Evolutionary conservation across 2,329 filamentous ascomycete species (phyloP).

Genomic region (Hypoxylon sp.): DNA sequence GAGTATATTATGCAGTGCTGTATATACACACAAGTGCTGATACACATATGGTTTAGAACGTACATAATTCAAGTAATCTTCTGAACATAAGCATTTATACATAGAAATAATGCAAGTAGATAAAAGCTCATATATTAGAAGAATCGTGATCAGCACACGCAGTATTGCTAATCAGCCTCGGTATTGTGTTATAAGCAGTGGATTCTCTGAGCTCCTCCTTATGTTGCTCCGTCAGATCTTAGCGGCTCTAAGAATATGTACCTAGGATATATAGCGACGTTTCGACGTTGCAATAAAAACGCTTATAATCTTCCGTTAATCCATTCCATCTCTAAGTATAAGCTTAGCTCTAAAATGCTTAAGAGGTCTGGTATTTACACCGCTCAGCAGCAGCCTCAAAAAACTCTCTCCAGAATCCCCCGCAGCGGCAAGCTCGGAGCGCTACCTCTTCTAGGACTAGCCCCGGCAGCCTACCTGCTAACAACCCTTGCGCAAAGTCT

Average conservation of each 20-base stretch:
- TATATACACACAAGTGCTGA: conserved; percentile 12
- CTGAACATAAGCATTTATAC: background rate
- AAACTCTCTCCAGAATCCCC: conserved; percentile 28
- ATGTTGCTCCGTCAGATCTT: background rate
- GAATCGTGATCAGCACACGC: background rate
- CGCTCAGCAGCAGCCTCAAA: conserved; percentile 10
- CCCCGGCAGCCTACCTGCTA: background rate
- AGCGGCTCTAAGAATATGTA: background rate
- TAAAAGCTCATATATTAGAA: background rate
- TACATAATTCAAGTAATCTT: conserved; percentile 4
- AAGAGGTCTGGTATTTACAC: background rate
- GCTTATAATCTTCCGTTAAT: conserved; percentile 7
- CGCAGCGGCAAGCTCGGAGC: conserved; percentile 26
- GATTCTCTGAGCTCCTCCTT: background rate
- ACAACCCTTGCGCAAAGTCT: conserved; percentile 8
- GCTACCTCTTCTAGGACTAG: conserved; percentile 29
- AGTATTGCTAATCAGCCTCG: background rate
- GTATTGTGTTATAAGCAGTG: background rate
- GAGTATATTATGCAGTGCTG: conserved; percentile 19
- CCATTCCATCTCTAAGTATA: background rate
- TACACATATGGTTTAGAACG: conserved; percentile 8
- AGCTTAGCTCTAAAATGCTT: no score
- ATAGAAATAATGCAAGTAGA: background rate
- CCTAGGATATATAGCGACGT: background rate
- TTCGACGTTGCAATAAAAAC: background rate